These are phyloP conservation scores for Fusarium domesticum DNA, from an alignment of 2,329 filamentous ascomycete genomes.

Conservation along the genomic window DNA sequence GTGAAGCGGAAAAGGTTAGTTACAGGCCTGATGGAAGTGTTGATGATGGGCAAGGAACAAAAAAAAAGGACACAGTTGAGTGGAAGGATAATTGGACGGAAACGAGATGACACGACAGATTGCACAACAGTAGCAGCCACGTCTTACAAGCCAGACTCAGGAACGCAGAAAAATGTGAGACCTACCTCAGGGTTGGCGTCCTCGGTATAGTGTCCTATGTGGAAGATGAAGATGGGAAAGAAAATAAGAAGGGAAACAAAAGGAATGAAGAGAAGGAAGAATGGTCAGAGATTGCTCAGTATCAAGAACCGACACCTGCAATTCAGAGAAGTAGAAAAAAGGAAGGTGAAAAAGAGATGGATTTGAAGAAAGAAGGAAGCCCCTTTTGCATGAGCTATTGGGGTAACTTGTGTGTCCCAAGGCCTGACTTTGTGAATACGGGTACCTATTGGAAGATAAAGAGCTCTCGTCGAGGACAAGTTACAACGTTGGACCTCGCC, in stretches of 20 bases:
- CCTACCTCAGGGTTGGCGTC: slow-evolving; percentile 23
- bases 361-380: slow-evolving; percentile 13
- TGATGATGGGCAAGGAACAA: not conserved
- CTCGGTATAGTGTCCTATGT: slow-evolving; percentile 11
- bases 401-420: slow-evolving; percentile 22
- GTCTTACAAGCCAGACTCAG: slow-evolving; percentile 13
- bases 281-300: slow-evolving; percentile 7
- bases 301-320: slow-evolving; percentile 19
- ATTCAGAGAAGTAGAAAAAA: slow-evolving; percentile 14
- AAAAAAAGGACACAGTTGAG: not conserved
- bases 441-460: slow-evolving; percentile 3
- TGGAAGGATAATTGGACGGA: slow-evolving; percentile 3
- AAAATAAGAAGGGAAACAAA: slow-evolving; percentile 16
- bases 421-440: no score
- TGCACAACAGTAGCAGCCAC: slow-evolving; percentile 1
- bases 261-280: slow-evolving; percentile 24
- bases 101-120: slow-evolving; percentile 1
- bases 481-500: slow-evolving; percentile 21
- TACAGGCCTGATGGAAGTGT: not conserved
- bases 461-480: slow-evolving; percentile 27
- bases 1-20: slow-evolving; percentile 19
- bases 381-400: slow-evolving; percentile 23
- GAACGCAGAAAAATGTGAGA: slow-evolving; percentile 16
- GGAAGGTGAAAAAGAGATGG: slow-evolving; percentile 11
- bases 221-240: slow-evolving; percentile 9